Conservation (phyloP, 2,329 filamentous ascomycete species). For the Anisogramma anomala region DNA sequence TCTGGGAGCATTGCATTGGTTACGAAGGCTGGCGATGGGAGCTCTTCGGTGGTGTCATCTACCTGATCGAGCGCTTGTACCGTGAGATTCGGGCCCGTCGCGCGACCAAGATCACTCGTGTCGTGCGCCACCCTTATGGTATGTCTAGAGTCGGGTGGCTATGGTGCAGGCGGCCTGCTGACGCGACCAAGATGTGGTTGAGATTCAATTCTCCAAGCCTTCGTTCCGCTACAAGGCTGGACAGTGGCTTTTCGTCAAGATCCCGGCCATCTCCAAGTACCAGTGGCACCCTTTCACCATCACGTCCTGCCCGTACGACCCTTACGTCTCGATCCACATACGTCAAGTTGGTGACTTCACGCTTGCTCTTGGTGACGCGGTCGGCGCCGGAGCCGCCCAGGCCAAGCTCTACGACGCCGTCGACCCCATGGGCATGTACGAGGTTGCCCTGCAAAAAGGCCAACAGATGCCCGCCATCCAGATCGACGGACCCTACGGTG, state of each 20-base stretch:
- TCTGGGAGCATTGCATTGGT: constrained; percentile 88
- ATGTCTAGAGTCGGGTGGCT: constrained; percentile 23
- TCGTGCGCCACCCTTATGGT: constrained; percentile 92
- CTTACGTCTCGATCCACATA: constrained; percentile 87
- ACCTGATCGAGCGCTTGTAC: constrained; percentile 79
- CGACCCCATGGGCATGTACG: constrained; percentile 94
- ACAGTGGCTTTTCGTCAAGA: constrained; percentile 95
- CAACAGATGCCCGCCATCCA: constrained; percentile 83
- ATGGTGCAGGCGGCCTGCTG: constrained; percentile 16
- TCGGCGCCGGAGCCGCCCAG: constrained; percentile 84
- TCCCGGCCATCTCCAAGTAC: constrained; percentile 73
- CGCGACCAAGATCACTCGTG: constrained; percentile 79
- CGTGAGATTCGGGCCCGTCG: constrained; percentile 78
- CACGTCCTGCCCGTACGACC: constrained; percentile 92
- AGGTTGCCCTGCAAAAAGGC: constrained; percentile 86
- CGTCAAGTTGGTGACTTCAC: constrained; percentile 97
- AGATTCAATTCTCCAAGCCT: constrained; percentile 93
- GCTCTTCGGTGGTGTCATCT: constrained; percentile 71
- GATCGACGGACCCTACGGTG: constrained; percentile 92
- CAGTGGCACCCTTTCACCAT: constrained; percentile 99
- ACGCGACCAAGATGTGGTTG: constrained; percentile 61
- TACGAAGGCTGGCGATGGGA: constrained; percentile 98
- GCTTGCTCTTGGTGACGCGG: constrained; percentile 77
- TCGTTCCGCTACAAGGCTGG: constrained; percentile 97
- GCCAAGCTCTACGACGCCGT: constrained; percentile 81